Base-by-base conservation (phyloP, 2,329 filamentous ascomycete genomes). In the Leptographium galeiforme region DNA sequence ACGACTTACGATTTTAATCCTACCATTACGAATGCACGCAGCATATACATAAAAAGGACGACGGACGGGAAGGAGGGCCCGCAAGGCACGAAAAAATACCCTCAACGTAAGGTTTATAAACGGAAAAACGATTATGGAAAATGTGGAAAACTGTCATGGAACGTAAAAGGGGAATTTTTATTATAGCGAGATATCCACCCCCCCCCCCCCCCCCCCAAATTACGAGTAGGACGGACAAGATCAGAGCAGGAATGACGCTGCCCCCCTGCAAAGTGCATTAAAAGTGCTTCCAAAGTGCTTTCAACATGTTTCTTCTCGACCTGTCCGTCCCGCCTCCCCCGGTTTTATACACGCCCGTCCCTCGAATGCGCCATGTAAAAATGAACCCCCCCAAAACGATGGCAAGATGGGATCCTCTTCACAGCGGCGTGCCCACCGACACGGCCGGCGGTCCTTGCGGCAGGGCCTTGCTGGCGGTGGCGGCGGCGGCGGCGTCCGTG, bases 341-440 rank as follows among this genome's bases (percentile, higher is more conserved):
- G 12, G 34, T 36, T 36, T 36, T 25, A 25, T 25, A 25, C 25
- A 25, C 25, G 25, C 25, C 25, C 25, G 25, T 25, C 25, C 25
- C 25, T 25, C 25, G 25, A 25, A 25, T 25, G 25, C 25, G 25
- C 25, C 25, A 25, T 25, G 25, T 3, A 25, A 25, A 2, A 25
- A 5, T 25, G 5, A 25, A n/a, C n/a, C n/a, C n/a, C n/a, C n/a
- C n/a, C n/a, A 25, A 25, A 25, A 25, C 2, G 25, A 25, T 25
- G 25, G 25, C 25, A 25, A 5, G 25, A 2, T 5, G 3, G 25
- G 25, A 25, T 25, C 5, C 25, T n/a, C 25, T 44, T 19, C 25
- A 54, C 30, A 54, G 47, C 41, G 51, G 51, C 44, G 51, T 53
- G 44, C 51, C 54, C n/a, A 48, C 36, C 2, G 44, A 10, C 14